A percentile compares a stretch with the other conserved stretches of the same genome.
These are phyloP conservation scores for Lactarius vividus DNA, from an alignment of 768 basidiomycete species.

Conservation along the genomic window DNA sequence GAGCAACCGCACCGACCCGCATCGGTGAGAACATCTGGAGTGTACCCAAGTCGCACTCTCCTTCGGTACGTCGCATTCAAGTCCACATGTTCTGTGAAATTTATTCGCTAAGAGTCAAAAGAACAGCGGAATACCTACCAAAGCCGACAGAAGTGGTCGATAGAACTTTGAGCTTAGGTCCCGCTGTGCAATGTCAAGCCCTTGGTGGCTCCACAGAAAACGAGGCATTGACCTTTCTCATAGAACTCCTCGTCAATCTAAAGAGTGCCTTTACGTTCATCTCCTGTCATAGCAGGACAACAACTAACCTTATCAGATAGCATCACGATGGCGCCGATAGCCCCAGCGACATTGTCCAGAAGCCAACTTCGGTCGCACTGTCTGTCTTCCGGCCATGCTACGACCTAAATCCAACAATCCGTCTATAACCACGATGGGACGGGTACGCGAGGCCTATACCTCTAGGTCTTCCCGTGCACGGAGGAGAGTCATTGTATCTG, in stretches of 20 bases:
- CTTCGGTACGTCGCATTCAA: conserved; percentile 55
- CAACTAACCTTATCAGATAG: conserved; percentile 63
- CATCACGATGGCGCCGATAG: conserved; percentile 56
- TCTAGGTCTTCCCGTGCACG: conserved; percentile 50
- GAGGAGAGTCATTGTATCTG: conserved; percentile 60
- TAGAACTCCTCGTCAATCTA: conserved; percentile 76
- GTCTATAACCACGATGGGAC: not conserved
- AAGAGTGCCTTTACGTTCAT: not conserved
- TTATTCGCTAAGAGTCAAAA: not conserved
- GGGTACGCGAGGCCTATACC: conserved; percentile 35
- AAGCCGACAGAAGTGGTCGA: conserved; percentile 94
- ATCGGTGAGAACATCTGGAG: conserved; percentile 90
- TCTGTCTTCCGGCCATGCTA: conserved; percentile 52
- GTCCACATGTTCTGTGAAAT: conserved; percentile 74
- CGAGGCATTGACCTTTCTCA: conserved; percentile 44
- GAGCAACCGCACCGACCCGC: conserved; percentile 53
- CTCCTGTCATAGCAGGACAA: conserved; percentile 19
- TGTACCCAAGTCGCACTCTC: conserved; percentile 78
- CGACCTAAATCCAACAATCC: conserved; percentile 36
- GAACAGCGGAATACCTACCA: conserved; percentile 43
- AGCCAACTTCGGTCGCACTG: conserved; percentile 67
- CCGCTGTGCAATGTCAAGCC: conserved; percentile 47
- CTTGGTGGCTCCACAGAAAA: not conserved
- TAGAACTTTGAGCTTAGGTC: conserved; percentile 70
- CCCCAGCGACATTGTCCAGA: conserved; percentile 65